These are phyloP conservation scores for Pichia manshurica DNA, from an alignment of 805 yeast genomes.

Conservation along the genomic window DNA sequence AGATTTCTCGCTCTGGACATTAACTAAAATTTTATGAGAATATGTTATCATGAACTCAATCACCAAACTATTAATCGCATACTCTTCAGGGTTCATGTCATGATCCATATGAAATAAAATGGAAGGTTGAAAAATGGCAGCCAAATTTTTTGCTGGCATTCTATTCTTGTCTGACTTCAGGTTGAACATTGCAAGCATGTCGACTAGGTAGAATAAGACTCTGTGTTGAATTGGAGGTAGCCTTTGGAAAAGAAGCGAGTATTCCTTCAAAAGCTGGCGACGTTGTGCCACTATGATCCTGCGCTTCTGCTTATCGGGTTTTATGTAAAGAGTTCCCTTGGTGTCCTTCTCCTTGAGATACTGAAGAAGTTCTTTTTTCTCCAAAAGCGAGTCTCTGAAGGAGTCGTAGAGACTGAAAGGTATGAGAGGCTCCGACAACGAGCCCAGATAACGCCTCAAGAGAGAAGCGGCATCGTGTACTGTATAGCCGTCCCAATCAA, in stretches of 20 bases:
- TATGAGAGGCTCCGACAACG: slow-evolving; percentile 86
- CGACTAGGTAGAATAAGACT: slow-evolving; percentile 77
- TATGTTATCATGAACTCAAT: slow-evolving; percentile 87
- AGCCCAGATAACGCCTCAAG: slow-evolving; percentile 76
- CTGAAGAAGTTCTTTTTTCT: slow-evolving; percentile 57
- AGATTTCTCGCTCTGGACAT: slow-evolving; percentile 26
- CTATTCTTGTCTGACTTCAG: slow-evolving; percentile 69
- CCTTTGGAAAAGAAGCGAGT: slow-evolving; percentile 58
- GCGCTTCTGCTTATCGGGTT: slow-evolving; percentile 13
- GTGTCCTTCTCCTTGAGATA: slow-evolving; percentile 53
- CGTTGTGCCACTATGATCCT: slow-evolving; percentile 44
- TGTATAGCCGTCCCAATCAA: slow-evolving; percentile 88
- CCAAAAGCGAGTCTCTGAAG: slow-evolving; percentile 72
- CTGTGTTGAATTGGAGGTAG: slow-evolving; percentile 79
- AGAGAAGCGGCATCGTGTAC: slow-evolving; percentile 96
- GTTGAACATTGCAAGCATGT: slow-evolving; percentile 79
- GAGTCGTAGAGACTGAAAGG: slow-evolving; percentile 71
- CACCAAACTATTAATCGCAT: slow-evolving; percentile 77
- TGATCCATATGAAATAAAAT: slow-evolving; percentile 87
- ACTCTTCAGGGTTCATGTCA: slow-evolving; percentile 88
- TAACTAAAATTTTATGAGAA: slow-evolving; percentile 69
- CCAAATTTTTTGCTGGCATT: slow-evolving; percentile 89
- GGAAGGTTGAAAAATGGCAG: slow-evolving; percentile 97
- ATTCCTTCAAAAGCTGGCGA: slow-evolving; percentile 62
- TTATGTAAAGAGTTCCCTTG: slow-evolving; percentile 13